Conservation (phyloP, 2,329 filamentous ascomycete genomes). For the Alternaria sp. region DNA sequence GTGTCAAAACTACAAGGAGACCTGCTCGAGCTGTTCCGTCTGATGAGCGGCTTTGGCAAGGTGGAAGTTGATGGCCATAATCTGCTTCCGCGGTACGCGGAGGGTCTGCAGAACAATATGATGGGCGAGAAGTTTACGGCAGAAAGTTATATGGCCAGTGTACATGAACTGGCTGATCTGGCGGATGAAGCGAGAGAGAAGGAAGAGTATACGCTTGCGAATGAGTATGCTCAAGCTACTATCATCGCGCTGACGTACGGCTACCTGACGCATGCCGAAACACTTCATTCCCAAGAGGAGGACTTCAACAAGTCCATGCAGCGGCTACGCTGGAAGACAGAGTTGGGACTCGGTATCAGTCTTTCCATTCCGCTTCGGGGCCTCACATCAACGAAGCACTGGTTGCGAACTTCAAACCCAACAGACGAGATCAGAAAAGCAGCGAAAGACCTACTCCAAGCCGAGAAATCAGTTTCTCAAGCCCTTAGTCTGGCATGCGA, state of each 20-base stretch:
- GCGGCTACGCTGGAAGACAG: conserved; percentile 39
- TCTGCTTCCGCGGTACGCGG: conserved; percentile 33
- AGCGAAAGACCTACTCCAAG: conserved; percentile 26
- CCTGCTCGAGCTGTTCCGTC: conserved; percentile 39
- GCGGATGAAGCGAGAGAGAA: conserved; percentile 25
- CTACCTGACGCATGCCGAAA: conserved; percentile 39
- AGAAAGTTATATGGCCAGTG: conserved; percentile 21
- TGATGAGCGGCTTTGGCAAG: conserved; percentile 29
- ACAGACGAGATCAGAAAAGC: conserved; percentile 5
- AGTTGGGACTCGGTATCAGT: conserved; percentile 31
- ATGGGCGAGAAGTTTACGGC: conserved; percentile 19
- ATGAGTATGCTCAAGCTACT: conserved; percentile 32
- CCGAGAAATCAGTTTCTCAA: conserved; percentile 31
- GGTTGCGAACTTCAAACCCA: conserved; percentile 14
- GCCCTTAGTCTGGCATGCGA: conserved; percentile 38
- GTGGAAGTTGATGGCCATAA: conserved; percentile 27
- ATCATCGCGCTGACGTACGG: conserved; percentile 42
- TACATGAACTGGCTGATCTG: conserved; percentile 27
- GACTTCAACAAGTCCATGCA: conserved; percentile 31
- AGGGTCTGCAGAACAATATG: conserved; percentile 30
- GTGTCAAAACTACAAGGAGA: conserved; percentile 40
- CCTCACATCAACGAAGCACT: conserved; percentile 14
- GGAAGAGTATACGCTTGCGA: conserved; percentile 21
- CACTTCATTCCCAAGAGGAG: conserved; percentile 31
- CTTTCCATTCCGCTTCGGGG: conserved; percentile 21